Percentiles rank a stretch among this genome's conserved stretches.
These are phyloP conservation scores for Tillandsia leiboldiana DNA, from an alignment of 176 grass and related monocot genomes.

Conservation along the genomic window DNA sequence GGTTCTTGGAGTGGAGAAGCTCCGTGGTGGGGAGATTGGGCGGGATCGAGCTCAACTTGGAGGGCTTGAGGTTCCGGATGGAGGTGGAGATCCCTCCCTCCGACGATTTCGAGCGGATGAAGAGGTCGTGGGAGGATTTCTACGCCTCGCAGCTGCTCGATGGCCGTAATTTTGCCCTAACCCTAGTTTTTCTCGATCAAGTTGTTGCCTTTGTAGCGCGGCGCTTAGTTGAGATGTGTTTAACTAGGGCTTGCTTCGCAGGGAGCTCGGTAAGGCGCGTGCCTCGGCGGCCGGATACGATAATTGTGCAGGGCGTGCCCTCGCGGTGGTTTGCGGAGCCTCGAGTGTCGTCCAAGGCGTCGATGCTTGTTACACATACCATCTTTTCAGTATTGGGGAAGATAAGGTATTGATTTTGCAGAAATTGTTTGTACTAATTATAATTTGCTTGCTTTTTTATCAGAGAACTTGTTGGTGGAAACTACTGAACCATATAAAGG, in stretches of 20 bases:
- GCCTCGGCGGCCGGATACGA: constrained; percentile 50
- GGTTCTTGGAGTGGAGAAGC: constrained; percentile 48
- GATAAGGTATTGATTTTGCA: constrained; percentile 49
- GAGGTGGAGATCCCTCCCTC: constrained; percentile 43
- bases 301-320: constrained; percentile 67
- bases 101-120: constrained; percentile 60
- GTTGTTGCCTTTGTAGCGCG: background rate
- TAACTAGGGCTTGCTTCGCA: constrained; percentile 19
- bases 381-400: constrained; percentile 86
- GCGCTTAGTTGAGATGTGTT: background rate
- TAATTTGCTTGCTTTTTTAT: too few relatives aligned
- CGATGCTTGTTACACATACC: constrained; percentile 74
- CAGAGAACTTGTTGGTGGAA: too few relatives aligned
- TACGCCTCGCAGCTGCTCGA: constrained; percentile 55
- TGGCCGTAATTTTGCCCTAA: constrained; percentile 36
- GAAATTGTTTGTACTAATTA: constrained; percentile 1
- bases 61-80: constrained; percentile 85
- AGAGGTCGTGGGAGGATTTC: constrained; percentile 85
- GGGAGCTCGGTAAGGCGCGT: constrained; percentile 55
- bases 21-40: constrained; percentile 51
- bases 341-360: constrained; percentile 66
- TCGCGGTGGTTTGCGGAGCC: constrained; percentile 92
- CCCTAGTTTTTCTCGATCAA: constrained; percentile 20
- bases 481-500: too few relatives aligned
- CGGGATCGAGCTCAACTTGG: constrained; percentile 73